Base-by-base conservation (phyloP, 2,329 filamentous ascomycete genomes). In the Apiospora sp. region DNA sequence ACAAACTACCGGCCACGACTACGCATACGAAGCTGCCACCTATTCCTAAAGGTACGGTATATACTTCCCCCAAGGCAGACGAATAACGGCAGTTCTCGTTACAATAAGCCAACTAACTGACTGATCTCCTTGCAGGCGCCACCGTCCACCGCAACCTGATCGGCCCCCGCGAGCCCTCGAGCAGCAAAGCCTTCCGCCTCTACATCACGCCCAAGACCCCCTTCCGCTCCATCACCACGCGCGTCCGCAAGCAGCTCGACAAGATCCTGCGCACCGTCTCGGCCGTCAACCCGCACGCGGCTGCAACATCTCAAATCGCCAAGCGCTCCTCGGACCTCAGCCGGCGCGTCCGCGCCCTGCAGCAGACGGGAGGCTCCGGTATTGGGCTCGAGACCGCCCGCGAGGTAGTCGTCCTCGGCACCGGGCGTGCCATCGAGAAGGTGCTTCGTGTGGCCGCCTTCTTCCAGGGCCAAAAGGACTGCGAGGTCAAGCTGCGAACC, bases 211-310 rank as follows among this genome's bases (percentile, higher is more conserved):
- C 88, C 54, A 85, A 85, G 49, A 91, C 92, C 0, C 90, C 91
- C 8, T 93, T 94, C 84, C 89, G 94, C 81, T 89, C 92, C 14
- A 86, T 89, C 5, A 87, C 93, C 16, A 90, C 90, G 77, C 91
- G 92, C 69, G 88, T 91, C 19, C 88, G 90, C 73, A 90, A 90
- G 73, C 87, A 91, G 1, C 89, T 95, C 4, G 84, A 88, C 64
- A 85, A 87, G 49, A 86, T 88, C 4, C 84, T 87, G 16, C 82
- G 81, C 30, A 80, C 82, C 22, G 79, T 81, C 16, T 80, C 79
- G 6, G 73, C 77, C 13, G 76, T 77, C 14, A 75, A 76, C 58
- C 71, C 73, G 16, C 71, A 78, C n/a, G 70, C 78, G 0, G 78
- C 79, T 68, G 80, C 80, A 13, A 79, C 79, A 72, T 74, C 72